phyloP scores from a whole-genome alignment of 345 rosid genomes.

The Bruguiera gymnorhiza region DNA sequence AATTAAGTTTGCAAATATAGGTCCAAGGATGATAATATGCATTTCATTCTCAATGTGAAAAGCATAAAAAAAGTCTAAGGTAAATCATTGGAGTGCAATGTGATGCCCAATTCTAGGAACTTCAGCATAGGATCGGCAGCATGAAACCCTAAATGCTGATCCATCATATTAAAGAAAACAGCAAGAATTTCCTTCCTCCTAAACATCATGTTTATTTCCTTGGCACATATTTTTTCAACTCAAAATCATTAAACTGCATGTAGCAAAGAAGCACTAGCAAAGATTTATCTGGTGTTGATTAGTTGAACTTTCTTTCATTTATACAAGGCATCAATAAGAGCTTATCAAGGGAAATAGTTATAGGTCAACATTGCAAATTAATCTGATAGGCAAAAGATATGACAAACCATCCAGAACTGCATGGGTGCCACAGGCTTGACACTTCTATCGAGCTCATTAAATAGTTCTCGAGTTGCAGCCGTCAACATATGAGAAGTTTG shows the following conservation, averaged over 20 bases:
- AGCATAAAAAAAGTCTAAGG: no score
- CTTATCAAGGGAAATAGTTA: conserved; percentile 1
- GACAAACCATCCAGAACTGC: conserved; percentile 94
- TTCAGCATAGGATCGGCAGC: background rate
- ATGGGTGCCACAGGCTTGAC: conserved; percentile 88
- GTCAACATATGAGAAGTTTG: conserved; percentile 93
- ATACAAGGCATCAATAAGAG: background rate
- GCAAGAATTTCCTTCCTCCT: background rate
- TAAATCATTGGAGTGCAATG: no score
- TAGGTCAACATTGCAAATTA: conserved; percentile 8
- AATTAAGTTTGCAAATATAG: no score
- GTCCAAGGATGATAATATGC: no score
- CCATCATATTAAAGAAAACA: background rate
- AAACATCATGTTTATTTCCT: background rate
- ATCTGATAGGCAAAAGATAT: conserved; percentile 4
- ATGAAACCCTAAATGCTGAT: background rate
- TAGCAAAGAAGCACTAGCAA: background rate
- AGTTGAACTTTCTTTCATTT: background rate
- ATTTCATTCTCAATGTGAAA: no score
- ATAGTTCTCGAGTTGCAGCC: conserved; percentile 85
- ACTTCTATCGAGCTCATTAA: conserved; percentile 84
- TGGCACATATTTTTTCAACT: background rate
- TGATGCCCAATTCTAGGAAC: no score
- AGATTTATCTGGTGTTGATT: background rate
- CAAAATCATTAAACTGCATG: background rate